Evolutionary conservation across 2,329 filamentous ascomycete species (phyloP).

Genomic region (Trichoderma harzianum): DNA sequence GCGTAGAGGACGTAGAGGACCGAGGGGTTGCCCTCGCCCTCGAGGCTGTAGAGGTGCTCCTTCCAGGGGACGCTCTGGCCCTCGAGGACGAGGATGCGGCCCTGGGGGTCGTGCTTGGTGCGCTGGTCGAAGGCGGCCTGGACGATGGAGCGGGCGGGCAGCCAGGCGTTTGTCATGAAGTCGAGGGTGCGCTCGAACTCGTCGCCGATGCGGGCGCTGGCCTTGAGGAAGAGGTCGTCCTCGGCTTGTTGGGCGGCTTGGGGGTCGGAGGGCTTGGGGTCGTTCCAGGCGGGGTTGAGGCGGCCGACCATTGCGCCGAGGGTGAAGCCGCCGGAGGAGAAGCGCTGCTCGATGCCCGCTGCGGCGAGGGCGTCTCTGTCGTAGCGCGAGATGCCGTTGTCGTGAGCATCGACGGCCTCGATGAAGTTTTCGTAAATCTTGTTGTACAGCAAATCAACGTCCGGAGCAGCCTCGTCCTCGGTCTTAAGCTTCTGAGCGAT

Average conservation of each 20-base stretch:
- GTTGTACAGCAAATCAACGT: constrained; percentile 72
- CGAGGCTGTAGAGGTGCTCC: constrained; percentile 88
- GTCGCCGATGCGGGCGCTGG: constrained; percentile 80
- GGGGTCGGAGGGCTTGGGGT: constrained; percentile 51
- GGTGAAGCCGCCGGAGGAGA: constrained; percentile 77
- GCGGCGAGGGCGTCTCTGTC: constrained; percentile 66
- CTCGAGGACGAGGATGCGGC: constrained; percentile 78
- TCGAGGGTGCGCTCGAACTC: constrained; percentile 80
- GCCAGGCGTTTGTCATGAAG: constrained; percentile 73
- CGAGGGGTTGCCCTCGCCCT: constrained; percentile 50
- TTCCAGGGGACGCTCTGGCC: constrained; percentile 85
- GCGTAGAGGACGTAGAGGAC: constrained; percentile 90
- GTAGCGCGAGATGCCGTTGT: constrained; percentile 88
- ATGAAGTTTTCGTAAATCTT: constrained; percentile 93
- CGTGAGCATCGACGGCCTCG: constrained; percentile 94
- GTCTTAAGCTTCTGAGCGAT: constrained; percentile 55
- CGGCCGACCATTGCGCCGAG: constrained; percentile 80
- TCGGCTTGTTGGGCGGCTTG: constrained; percentile 65
- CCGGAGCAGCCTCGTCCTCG: constrained; percentile 56
- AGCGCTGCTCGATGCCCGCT: constrained; percentile 76
- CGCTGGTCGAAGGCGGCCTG: constrained; percentile 70
- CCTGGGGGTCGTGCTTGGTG: constrained; percentile 63
- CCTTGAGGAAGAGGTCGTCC: constrained; percentile 73
- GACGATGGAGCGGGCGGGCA: constrained; percentile 81
- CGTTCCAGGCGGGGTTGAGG: constrained; percentile 79